Evolutionary conservation across 257 asterid species (phyloP).

Genomic region (Parsonsia alboflavescens): DNA sequence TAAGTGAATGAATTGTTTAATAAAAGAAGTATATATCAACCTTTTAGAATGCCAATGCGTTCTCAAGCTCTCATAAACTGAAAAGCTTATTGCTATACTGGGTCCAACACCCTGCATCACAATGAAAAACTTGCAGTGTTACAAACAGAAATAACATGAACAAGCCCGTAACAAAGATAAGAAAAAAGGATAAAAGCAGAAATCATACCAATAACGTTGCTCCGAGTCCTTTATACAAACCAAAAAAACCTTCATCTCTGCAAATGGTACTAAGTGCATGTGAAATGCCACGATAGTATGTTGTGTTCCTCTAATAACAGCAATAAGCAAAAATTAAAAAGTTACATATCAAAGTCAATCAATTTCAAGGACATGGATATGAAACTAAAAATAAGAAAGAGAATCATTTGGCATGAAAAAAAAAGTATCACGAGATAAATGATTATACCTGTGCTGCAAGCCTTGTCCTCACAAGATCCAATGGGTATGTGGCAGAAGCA

Average conservation of each 20-base stretch:
- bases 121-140: background rate
- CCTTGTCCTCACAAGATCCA: slow-evolving; percentile 91
- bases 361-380: background rate
- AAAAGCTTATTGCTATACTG: slow-evolving; percentile 85
- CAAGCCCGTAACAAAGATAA: background rate
- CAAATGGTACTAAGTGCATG: slow-evolving; percentile 76
- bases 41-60: slow-evolving; percentile 55
- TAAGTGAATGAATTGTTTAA: background rate
- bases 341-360: background rate
- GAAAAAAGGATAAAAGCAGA: background rate
- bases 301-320: slow-evolving; percentile 53
- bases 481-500: slow-evolving; percentile 84
- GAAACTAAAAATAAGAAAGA: background rate
- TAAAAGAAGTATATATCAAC: slow-evolving; percentile 28
- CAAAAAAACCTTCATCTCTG: slow-evolving; percentile 86
- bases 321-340: background rate
- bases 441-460: slow-evolving; percentile 80
- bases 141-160: slow-evolving; percentile 5
- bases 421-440: background rate
- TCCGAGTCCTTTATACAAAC: slow-evolving; percentile 90
- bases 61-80: slow-evolving; percentile 77
- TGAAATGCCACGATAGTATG: slow-evolving; percentile 76
- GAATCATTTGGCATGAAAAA: background rate
- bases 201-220: slow-evolving; percentile 75
- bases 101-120: slow-evolving; percentile 90